Evolutionary conservation across 2,329 filamentous ascomycete genomes (phyloP).

Genomic region (Fusarium sulawesiense): DNA sequence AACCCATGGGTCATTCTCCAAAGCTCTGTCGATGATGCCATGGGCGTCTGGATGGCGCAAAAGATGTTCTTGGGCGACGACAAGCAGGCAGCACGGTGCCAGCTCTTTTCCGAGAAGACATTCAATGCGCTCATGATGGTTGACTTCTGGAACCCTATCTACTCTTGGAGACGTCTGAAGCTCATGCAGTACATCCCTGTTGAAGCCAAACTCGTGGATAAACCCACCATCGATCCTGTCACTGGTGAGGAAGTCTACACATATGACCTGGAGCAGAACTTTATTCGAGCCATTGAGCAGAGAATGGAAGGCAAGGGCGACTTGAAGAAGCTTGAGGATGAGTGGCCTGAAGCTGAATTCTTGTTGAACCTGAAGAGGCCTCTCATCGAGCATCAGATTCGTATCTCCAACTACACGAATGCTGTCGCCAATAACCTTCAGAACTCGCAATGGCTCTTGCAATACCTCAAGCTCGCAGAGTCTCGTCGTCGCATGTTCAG

Average conservation of each 20-base stretch:
- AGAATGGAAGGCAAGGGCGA: background rate
- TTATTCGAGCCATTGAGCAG: background rate
- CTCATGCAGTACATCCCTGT: conserved; percentile 3
- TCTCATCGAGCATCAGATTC: background rate
- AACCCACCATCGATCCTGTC: background rate
- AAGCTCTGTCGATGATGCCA: background rate
- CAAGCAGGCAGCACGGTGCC: background rate
- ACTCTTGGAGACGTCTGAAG: background rate
- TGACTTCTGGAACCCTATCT: conserved; percentile 1
- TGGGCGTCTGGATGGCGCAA: background rate
- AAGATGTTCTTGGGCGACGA: background rate
- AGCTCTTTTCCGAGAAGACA: background rate
- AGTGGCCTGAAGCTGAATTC: background rate
- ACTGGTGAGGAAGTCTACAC: background rate
- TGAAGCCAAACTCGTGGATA: background rate
- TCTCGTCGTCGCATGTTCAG: conserved; percentile 4
- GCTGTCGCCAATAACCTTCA: background rate
- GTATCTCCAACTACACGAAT: background rate
- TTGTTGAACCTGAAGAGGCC: background rate
- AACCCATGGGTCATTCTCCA: conserved; percentile 4
- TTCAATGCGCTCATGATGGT: conserved; percentile 2
- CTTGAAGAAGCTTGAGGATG: background rate
- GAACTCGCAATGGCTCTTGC: background rate
- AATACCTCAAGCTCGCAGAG: conserved; percentile 1
- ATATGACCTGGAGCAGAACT: background rate